These are phyloP conservation scores for Zea mays DNA, from an alignment of 176 grass and related monocot species.

Conservation along the genomic window Zm-B73-REFERENCE-NAM-5.0 NC_050103.1:86483501-86484000, in stretches of 20 bases:
- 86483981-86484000: neutral
- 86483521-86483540: too few species aligned
- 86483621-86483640: neutral
- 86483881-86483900: neutral
- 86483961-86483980: neutral
- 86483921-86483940: neutral
- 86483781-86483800: neutral
- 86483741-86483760: neutral
- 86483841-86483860: neutral
- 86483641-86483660: neutral
- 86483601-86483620: neutral
- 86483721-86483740: neutral
- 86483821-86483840: constrained; percentile 9
- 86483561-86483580: constrained; percentile 23
- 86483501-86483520: too few species aligned
- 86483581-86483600: neutral
- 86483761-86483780: constrained; percentile 8
- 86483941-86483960: neutral
- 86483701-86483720: neutral
- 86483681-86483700: neutral
- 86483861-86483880: neutral
- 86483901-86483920: neutral
- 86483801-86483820: neutral
- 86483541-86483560: too few species aligned
- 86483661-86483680: constrained; percentile 22